Conservation (phyloP, 371 early-diverging fungal species). For the Sporodiniella umbellata region DNA sequence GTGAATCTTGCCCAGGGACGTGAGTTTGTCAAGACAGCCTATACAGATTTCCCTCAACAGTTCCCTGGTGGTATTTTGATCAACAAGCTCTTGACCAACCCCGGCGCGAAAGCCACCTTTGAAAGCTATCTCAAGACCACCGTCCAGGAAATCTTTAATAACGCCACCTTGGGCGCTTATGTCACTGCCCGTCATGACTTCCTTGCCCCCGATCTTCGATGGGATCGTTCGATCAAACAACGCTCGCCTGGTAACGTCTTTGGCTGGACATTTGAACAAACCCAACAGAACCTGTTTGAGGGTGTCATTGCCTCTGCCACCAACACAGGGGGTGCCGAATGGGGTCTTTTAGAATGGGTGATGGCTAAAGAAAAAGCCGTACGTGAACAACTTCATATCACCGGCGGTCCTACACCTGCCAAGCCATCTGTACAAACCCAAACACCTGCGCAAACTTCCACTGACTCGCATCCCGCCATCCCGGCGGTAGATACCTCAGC, state of each 20-base stretch:
- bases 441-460: no score
- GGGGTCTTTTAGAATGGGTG: slow-evolving; percentile 55
- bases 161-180: slow-evolving; percentile 38
- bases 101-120: slow-evolving; percentile 29
- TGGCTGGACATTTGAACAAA: slow-evolving; percentile 47
- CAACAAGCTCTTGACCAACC: slow-evolving; percentile 47
- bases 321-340: slow-evolving; percentile 37
- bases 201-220: slow-evolving; percentile 45
- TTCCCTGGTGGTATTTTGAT: slow-evolving; percentile 48
- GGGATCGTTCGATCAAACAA: slow-evolving; percentile 55
- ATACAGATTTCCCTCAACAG: slow-evolving; percentile 25
- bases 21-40: slow-evolving; percentile 30
- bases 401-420: no score
- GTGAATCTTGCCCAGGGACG: slow-evolving; percentile 38
- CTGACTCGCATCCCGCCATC: no score
- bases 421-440: no score
- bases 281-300: slow-evolving; percentile 35
- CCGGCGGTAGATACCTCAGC: no score
- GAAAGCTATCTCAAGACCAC: slow-evolving; percentile 46
- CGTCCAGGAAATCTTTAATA: slow-evolving; percentile 49
- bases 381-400: no score
- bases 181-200: slow-evolving; percentile 47
- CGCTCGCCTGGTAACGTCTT: slow-evolving; percentile 52
- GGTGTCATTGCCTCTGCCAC: slow-evolving; percentile 31
- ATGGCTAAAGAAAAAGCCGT: slow-evolving; percentile 27